A percentile compares a stretch with the other conserved stretches of the same genome.
These are phyloP conservation scores for Paraglomus brasilianum DNA, from an alignment of 192 early-diverging fungal species.

Conservation along the genomic window DNA sequence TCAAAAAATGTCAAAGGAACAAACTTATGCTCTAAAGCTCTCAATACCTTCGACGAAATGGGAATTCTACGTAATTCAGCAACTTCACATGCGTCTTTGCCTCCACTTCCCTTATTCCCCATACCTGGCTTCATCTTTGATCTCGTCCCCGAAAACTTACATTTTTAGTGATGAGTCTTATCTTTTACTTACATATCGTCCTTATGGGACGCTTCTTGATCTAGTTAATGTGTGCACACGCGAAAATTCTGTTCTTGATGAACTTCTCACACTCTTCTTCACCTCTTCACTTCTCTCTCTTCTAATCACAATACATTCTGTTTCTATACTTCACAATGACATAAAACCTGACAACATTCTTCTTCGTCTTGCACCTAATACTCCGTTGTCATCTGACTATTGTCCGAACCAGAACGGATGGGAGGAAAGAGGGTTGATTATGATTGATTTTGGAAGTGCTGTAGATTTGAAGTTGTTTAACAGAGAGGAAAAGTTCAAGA, in stretches of 20 bases:
- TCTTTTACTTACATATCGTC: conserved; percentile 25
- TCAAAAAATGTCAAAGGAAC: not conserved
- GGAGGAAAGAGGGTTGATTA: conserved; percentile 28
- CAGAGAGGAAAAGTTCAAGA: conserved; percentile 19
- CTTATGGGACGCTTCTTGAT: conserved; percentile 33
- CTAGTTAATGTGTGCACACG: conserved; percentile 14
- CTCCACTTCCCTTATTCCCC: not conserved
- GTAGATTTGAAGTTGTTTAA: conserved; percentile 34
- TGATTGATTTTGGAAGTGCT: conserved; percentile 40
- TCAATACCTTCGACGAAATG: conserved; percentile 30
- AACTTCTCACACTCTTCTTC: conserved; percentile 34
- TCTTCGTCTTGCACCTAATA: conserved; percentile 11
- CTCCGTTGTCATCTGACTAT: conserved; percentile 16
- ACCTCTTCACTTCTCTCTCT: conserved; percentile 28
- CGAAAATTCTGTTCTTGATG: conserved; percentile 24
- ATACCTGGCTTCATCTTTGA: not conserved
- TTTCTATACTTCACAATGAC: conserved; percentile 38
- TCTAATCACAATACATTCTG: conserved; percentile 30
- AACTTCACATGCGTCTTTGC: conserved; percentile 7
- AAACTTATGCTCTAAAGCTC: conserved; percentile 29
- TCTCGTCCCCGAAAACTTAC: conserved; percentile 10
- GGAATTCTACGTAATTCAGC: conserved; percentile 38
- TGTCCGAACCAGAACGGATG: conserved; percentile 20
- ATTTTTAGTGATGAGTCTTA: conserved; percentile 32
- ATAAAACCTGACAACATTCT: conserved; percentile 39